These are phyloP conservation scores for Suillus discolor DNA, from an alignment of 768 basidiomycete genomes.

Conservation along the genomic window DNA sequence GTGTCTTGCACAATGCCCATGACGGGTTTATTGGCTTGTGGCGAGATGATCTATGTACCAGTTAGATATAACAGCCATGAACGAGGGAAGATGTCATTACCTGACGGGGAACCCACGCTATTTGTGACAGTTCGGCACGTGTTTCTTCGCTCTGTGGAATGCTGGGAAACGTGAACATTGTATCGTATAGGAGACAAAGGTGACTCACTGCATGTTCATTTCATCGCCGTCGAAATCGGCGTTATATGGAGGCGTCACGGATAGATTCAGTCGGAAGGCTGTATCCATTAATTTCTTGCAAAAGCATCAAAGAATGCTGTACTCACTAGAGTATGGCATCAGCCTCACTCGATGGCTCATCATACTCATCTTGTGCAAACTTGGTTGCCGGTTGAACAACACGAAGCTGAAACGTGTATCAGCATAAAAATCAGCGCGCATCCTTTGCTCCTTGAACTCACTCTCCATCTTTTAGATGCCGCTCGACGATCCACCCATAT, in stretches of 20 bases:
- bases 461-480: conserved; percentile 98
- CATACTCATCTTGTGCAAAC: conserved; percentile 99
- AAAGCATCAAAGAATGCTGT: conserved; percentile 10
- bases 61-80: conserved; percentile 6
- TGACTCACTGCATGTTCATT: conserved; percentile 99
- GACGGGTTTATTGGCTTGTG: conserved; percentile 99
- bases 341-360: conserved; percentile 98
- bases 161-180: conserved; percentile 42
- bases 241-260: conserved; percentile 98
- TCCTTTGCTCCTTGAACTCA: conserved; percentile 47
- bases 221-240: conserved; percentile 99
- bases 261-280: conserved; percentile 98
- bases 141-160: conserved; percentile 99
- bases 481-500: conserved; percentile 98
- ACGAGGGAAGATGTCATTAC: conserved; percentile 40
- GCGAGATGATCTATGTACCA: conserved; percentile 84
- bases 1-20: conserved; percentile 99
- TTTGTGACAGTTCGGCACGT: conserved; percentile 95
- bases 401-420: conserved; percentile 60
- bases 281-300: conserved; percentile 1
- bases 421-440: conserved; percentile 13
- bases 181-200: conserved; percentile 4
- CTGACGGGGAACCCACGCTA: conserved; percentile 98
- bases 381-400: conserved; percentile 97
- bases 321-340: conserved; percentile 97